A percentile compares a stretch with the other conserved stretches of the same genome.
Evolutionary conservation across 768 basidiomycete genomes (phyloP).

Genomic region (Pholiota conissans): DNA sequence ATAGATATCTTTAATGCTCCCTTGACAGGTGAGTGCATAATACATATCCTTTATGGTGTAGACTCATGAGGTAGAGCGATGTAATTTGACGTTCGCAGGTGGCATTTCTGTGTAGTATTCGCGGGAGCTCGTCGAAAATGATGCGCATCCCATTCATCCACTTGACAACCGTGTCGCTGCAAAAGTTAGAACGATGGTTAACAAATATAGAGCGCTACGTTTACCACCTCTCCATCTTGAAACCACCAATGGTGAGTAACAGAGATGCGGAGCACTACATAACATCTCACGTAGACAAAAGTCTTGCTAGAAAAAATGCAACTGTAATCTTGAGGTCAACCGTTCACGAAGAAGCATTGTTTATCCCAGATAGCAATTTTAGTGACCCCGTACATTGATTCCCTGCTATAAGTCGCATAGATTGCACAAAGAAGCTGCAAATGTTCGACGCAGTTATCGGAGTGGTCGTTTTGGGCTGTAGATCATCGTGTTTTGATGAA

Average conservation of each 20-base stretch:
- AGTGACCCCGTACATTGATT: not conserved
- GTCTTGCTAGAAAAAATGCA: not conserved
- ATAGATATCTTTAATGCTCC: not conserved
- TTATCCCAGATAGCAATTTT: not conserved
- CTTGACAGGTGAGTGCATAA: not conserved
- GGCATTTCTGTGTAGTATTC: not conserved
- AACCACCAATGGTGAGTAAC: not conserved
- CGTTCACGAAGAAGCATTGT: not conserved
- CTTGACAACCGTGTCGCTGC: not conserved
- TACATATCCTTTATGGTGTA: not conserved
- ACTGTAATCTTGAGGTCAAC: not conserved
- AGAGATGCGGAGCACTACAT: conserved; percentile 4
- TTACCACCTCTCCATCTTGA: not conserved
- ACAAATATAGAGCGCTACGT: not conserved
- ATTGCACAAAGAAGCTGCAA: not conserved
- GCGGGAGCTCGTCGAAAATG: not conserved
- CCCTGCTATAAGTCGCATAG: not conserved
- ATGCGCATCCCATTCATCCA: not conserved
- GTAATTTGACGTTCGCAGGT: not conserved
- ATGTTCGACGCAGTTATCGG: conserved; percentile 4
- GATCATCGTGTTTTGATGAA: not conserved
- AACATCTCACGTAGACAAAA: conserved; percentile 1
- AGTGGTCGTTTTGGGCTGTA: conserved; percentile 1
- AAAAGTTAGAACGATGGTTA: not conserved
- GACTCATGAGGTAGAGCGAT: not conserved